These are phyloP conservation scores for Yamadazyma jaroonii DNA, from an alignment of 1,139 yeast genomes.

Conservation along the genomic window DNA sequence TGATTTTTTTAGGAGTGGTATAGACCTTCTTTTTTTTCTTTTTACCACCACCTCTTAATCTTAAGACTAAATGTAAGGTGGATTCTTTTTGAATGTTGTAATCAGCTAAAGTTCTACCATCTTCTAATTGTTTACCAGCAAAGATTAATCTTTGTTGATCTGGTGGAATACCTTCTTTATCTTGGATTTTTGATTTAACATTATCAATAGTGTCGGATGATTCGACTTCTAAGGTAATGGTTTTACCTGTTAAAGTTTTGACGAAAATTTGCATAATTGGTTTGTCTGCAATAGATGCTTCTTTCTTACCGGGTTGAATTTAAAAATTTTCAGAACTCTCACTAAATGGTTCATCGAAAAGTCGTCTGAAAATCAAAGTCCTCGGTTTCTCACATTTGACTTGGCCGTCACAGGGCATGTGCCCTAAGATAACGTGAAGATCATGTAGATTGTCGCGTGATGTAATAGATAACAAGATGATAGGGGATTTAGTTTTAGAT, in stretches of 20 bases:
- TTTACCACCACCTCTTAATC: slow-evolving; percentile 99
- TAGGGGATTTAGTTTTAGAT: slow-evolving; percentile 16
- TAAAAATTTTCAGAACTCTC: slow-evolving; percentile 11
- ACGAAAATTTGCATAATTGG: slow-evolving; percentile 95
- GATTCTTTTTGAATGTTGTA: slow-evolving; percentile 99
- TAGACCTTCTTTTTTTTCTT: slow-evolving; percentile 99
- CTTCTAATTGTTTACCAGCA: slow-evolving; percentile 99
- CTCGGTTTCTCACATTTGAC: neutral
- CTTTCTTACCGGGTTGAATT: slow-evolving; percentile 42
- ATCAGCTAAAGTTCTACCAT: slow-evolving; percentile 98
- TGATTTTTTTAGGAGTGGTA: slow-evolving; percentile 99
- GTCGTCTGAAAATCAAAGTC: neutral
- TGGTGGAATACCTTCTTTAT: slow-evolving; percentile 99
- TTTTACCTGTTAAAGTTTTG: slow-evolving; percentile 98
- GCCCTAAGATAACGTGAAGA: neutral
- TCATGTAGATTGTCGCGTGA: neutral
- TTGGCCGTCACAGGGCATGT: neutral
- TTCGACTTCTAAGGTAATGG: slow-evolving; percentile 98
- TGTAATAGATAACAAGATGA: slow-evolving; percentile 8
- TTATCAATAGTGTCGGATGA: slow-evolving; percentile 99
- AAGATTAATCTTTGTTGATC: slow-evolving; percentile 99
- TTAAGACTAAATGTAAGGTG: slow-evolving; percentile 93
- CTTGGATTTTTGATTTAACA: slow-evolving; percentile 99
- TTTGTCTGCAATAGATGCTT: slow-evolving; percentile 49
- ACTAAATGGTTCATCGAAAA: neutral